Evolutionary conservation across 495 filamentous ascomycete genomes (phyloP).

Genomic region (Penicillium silybi): DNA sequence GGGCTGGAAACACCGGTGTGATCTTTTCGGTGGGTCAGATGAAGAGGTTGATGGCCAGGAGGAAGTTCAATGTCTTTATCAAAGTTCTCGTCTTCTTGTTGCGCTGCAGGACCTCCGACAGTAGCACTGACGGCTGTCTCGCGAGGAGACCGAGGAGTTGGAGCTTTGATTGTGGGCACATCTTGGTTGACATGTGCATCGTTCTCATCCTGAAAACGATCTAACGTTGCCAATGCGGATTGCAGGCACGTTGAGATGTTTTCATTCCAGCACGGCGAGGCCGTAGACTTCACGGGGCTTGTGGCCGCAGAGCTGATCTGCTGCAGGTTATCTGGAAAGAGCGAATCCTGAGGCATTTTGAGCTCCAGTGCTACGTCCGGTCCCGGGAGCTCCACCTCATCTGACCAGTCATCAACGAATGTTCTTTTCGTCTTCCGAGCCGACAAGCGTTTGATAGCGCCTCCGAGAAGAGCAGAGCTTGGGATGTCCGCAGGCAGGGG

Average conservation of each 20-base stretch:
- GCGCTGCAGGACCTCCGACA: slow-evolving; percentile 21
- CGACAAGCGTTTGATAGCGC: slow-evolving; percentile 89
- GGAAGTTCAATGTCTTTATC: slow-evolving; percentile 78
- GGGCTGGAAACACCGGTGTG: slow-evolving; percentile 54
- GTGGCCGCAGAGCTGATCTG: slow-evolving; percentile 53
- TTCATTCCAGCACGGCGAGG: slow-evolving; percentile 30
- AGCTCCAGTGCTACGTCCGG: slow-evolving; percentile 58
- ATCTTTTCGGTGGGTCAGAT: slow-evolving; percentile 56
- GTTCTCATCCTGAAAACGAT: slow-evolving; percentile 59
- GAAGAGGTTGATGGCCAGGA: slow-evolving; percentile 50
- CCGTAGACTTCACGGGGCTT: slow-evolving; percentile 35
- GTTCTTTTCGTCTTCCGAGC: slow-evolving; percentile 72
- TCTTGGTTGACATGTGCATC: slow-evolving; percentile 61
- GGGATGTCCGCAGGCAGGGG: slow-evolving; percentile 87
- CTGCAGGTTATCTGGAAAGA: slow-evolving; percentile 65
- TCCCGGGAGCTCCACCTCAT: slow-evolving; percentile 80
- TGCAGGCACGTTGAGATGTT: slow-evolving; percentile 24
- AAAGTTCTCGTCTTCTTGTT: slow-evolving; percentile 59
- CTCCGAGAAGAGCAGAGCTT: slow-evolving; percentile 88
- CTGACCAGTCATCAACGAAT: slow-evolving; percentile 83
- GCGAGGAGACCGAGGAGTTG: slow-evolving; percentile 52
- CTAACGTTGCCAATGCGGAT: slow-evolving; percentile 37
- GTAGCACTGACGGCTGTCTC: slow-evolving; percentile 28
- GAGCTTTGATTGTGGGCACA: slow-evolving; percentile 64
- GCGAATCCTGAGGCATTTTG: slow-evolving; percentile 52